Conservation (phyloP, 2,329 filamentous ascomycete species). For the Fonsecaea multimorphosa region DNA sequence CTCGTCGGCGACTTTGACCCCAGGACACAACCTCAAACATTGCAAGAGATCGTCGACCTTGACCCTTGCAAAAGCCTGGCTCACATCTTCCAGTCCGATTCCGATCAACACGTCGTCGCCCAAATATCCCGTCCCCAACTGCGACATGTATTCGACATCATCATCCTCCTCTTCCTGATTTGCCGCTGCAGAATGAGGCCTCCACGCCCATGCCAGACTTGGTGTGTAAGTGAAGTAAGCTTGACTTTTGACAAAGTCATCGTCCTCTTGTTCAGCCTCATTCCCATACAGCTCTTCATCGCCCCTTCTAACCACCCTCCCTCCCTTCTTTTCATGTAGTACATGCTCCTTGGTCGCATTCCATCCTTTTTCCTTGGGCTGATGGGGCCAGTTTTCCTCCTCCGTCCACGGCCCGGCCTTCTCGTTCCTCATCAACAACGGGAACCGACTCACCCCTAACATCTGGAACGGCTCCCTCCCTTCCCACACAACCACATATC, state of each 20-base stretch:
- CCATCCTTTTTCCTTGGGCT: background rate
- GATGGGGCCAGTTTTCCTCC: constrained; percentile 45
- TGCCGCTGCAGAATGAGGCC: constrained; percentile 15
- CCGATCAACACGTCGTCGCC: constrained; percentile 51
- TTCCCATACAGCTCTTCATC: background rate
- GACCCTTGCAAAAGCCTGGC: constrained; percentile 45
- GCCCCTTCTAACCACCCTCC: constrained; percentile 9
- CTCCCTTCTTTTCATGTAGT: background rate
- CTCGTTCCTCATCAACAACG: constrained; percentile 47
- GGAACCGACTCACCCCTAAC: constrained; percentile 45
- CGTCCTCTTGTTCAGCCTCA: background rate
- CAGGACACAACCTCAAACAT: constrained; percentile 46
- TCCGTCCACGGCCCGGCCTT: constrained; percentile 46
- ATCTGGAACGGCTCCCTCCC: constrained; percentile 46
- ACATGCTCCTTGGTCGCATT: constrained; percentile 6
- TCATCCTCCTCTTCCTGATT: constrained; percentile 23
- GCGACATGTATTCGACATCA: constrained; percentile 42
- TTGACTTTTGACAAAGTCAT: constrained; percentile 36
- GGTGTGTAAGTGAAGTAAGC: constrained; percentile 50
- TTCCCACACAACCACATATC: constrained; percentile 49
- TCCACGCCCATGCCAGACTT: constrained; percentile 48
- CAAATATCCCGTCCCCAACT: constrained; percentile 46
- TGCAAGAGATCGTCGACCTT: constrained; percentile 44
- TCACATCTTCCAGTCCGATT: constrained; percentile 48
- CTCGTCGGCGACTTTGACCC: constrained; percentile 16